Conservation (phyloP, 176 grass and related monocot genomes). For the Elaeis guineensis region DNA sequence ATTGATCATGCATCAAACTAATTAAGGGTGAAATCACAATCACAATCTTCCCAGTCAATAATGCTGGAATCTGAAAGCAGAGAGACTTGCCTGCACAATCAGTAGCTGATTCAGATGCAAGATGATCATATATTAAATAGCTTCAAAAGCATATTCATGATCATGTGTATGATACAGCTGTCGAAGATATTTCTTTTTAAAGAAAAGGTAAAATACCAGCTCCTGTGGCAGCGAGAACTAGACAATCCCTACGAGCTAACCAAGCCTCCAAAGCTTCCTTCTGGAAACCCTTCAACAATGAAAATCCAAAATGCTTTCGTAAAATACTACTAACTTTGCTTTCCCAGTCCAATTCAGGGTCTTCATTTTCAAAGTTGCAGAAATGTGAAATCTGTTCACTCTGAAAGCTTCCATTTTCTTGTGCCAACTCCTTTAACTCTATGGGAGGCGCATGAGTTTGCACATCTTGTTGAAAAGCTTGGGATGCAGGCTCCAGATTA, state of each 20-base stretch:
- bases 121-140: background rate
- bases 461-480: conserved; percentile 4
- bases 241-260: conserved; percentile 56
- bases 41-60: conserved; percentile 69
- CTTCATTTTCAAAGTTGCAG: background rate
- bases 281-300: conserved; percentile 65
- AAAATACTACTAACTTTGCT: conserved; percentile 35
- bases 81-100: conserved; percentile 73
- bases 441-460: background rate
- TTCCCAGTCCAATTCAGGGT: conserved; percentile 11
- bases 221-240: conserved; percentile 88
- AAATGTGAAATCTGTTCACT: conserved; percentile 5
- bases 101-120: conserved; percentile 21
- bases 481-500: background rate
- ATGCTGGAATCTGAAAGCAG: conserved; percentile 89
- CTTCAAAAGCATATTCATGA: conserved; percentile 2
- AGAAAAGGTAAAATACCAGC: conserved; percentile 38
- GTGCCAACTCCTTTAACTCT: background rate
- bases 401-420: conserved; percentile 8
- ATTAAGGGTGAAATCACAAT: conserved; percentile 89
- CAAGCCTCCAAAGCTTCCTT: conserved; percentile 79
- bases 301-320: conserved; percentile 63
- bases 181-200: background rate
- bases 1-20: conserved; percentile 98
- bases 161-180: background rate